A percentile compares a stretch with the other conserved stretches of the same genome.
Conservation (phyloP, 1,284 basidiomycete species). For the Ustilago sp. region DNA sequence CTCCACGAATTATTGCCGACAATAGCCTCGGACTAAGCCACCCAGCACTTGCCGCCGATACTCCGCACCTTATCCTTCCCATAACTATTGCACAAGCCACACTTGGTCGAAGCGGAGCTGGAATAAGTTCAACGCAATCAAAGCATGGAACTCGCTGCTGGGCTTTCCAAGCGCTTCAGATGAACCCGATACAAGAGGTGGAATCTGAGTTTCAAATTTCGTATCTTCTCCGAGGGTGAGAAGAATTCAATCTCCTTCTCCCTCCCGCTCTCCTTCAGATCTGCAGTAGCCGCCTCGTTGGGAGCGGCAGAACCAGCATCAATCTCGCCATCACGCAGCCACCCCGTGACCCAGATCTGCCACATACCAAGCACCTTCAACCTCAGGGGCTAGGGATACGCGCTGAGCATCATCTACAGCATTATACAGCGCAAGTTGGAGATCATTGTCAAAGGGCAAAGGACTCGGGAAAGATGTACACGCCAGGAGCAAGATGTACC, state of each 20-base stretch:
- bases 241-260: conserved; percentile 1
- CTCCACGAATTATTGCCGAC: neutral
- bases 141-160: neutral
- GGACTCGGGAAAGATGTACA: neutral
- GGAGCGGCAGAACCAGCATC: neutral
- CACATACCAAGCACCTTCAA: neutral
- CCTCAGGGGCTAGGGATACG: neutral
- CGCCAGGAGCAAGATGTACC: conserved; percentile 4
- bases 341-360: neutral
- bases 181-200: neutral
- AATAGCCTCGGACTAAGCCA: neutral
- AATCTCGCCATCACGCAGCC: neutral
- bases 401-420: neutral
- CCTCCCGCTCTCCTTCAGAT: neutral
- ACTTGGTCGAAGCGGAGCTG: conserved; percentile 1
- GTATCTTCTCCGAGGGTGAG: conserved; percentile 5
- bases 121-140: neutral
- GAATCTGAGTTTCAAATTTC: conserved; percentile 6
- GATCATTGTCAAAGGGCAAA: neutral
- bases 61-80: neutral
- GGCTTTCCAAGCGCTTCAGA: neutral
- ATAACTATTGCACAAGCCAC: neutral
- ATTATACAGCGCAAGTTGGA: neutral
- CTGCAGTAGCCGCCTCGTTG: neutral
- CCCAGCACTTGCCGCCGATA: neutral